Conservation (phyloP, 2,329 filamentous ascomycete species). For the Botryotinia calthae region DNA sequence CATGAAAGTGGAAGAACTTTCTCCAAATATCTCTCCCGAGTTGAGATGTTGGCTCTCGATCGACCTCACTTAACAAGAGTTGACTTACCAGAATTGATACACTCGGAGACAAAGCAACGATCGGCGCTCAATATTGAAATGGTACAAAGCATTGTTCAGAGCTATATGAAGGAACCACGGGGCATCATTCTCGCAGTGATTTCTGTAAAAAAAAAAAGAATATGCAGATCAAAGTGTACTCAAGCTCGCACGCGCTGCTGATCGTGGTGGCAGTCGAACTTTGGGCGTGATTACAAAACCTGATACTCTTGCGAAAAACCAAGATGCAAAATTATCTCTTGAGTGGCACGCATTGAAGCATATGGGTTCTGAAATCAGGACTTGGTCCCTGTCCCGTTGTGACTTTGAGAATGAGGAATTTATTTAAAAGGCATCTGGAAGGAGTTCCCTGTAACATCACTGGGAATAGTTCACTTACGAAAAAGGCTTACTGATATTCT, state of each 20-base stretch:
- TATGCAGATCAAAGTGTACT: slow-evolving; percentile 43
- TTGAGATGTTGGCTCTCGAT: slow-evolving; percentile 32
- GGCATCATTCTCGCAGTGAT: slow-evolving; percentile 56
- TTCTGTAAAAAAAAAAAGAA: slow-evolving; percentile 51
- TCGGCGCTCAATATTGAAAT: too few species aligned
- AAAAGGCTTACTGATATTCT: too few species aligned
- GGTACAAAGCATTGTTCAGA: slow-evolving; percentile 44
- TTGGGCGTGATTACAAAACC: slow-evolving; percentile 57
- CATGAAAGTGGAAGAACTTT: slow-evolving; percentile 34
- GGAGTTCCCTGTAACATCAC: too few species aligned
- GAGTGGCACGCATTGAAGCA: slow-evolving; percentile 56
- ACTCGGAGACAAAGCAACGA: too few species aligned
- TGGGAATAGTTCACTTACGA: too few species aligned
- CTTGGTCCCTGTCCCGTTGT: too few species aligned
- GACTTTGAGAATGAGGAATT: too few species aligned
- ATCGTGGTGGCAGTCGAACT: slow-evolving; percentile 42
- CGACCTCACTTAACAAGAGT: slow-evolving; percentile 16
- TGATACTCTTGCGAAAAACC: slow-evolving; percentile 47
- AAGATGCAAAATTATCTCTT: slow-evolving; percentile 47
- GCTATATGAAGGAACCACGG: slow-evolving; percentile 53
- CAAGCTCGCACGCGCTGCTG: slow-evolving; percentile 45
- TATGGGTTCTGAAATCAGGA: slow-evolving; percentile 37
- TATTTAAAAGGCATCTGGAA: too few species aligned
- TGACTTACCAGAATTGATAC: too few species aligned
- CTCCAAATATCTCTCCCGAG: slow-evolving; percentile 26